Evolutionary conservation across 2,329 filamentous ascomycete genomes (phyloP).

Genomic region (Diaporthe vaccinii): DNA sequence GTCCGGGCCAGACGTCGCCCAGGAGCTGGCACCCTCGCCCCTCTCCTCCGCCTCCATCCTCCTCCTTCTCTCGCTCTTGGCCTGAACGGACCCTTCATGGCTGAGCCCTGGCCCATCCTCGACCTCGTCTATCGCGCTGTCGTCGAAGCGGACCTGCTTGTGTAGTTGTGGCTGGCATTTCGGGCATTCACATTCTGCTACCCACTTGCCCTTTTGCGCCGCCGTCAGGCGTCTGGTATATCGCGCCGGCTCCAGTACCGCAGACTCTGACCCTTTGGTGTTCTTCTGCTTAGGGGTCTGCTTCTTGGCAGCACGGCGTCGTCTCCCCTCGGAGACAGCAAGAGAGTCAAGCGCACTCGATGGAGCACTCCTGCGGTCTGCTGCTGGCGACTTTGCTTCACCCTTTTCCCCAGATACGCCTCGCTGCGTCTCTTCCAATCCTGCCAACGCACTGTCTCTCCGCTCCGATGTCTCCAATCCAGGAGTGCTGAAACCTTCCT

Average conservation of each 20-base stretch:
- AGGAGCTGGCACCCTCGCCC: constrained; percentile 15
- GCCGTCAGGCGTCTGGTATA: background rate
- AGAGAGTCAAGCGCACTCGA: background rate
- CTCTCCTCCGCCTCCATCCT: background rate
- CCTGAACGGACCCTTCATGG: background rate
- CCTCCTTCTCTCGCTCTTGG: background rate
- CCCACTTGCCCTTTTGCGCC: constrained; percentile 1
- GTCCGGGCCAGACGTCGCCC: background rate
- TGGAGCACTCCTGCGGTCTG: background rate
- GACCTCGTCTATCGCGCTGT: background rate
- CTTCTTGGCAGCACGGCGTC: too few species aligned
- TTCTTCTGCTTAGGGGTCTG: background rate
- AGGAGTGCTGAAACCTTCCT: too few species aligned
- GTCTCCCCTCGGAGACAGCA: background rate
- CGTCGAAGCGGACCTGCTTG: background rate
- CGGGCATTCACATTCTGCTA: background rate
- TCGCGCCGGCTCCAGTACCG: background rate
- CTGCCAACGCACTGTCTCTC: background rate
- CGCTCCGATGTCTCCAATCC: background rate
- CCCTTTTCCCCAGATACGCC: background rate
- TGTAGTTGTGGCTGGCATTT: background rate
- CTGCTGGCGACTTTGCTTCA: background rate
- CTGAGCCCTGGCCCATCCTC: background rate
- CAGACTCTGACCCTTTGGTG: background rate
- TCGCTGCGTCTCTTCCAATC: background rate